phyloP scores from a whole-genome alignment of 495 filamentous ascomycete genomes.

The Poronia punctata region DNA sequence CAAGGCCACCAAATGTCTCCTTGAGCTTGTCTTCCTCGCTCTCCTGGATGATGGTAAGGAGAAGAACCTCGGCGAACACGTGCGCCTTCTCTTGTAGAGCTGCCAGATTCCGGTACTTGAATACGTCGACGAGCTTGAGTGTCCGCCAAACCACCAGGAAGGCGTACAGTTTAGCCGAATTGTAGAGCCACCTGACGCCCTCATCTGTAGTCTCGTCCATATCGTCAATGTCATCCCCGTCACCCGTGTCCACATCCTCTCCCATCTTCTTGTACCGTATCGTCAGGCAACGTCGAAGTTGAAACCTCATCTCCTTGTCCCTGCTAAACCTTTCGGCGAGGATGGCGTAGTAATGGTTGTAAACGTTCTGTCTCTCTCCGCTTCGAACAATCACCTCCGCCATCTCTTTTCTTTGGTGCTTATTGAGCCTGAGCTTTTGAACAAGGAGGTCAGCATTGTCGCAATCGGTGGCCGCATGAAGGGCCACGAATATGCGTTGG shows the following conservation, averaged over 20 bases:
- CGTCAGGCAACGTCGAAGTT: slow-evolving; percentile 82
- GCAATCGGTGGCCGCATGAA: slow-evolving; percentile 83
- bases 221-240: slow-evolving; percentile 37
- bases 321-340: slow-evolving; percentile 69
- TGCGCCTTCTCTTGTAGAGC: slow-evolving; percentile 70
- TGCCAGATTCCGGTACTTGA: slow-evolving; percentile 72
- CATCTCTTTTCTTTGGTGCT: slow-evolving; percentile 78
- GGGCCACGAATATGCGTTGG: slow-evolving; percentile 82
- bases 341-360: slow-evolving; percentile 91
- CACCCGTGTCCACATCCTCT: slow-evolving; percentile 57
- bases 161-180: slow-evolving; percentile 82
- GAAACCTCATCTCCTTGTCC: slow-evolving; percentile 64
- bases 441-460: slow-evolving; percentile 74
- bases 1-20: slow-evolving; percentile 16
- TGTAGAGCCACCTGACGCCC: slow-evolving; percentile 66
- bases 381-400: slow-evolving; percentile 85
- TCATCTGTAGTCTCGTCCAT: slow-evolving; percentile 34
- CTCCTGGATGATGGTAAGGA: slow-evolving; percentile 67
- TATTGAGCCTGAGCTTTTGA: slow-evolving; percentile 76
- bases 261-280: slow-evolving; percentile 82
- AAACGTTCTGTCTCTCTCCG: slow-evolving; percentile 68
- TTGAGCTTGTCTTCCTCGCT: slow-evolving; percentile 21
- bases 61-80: slow-evolving; percentile 69
- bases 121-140: slow-evolving; percentile 50
- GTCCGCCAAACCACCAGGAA: slow-evolving; percentile 60